Evolutionary conservation across 192 early-diverging fungal genomes (phyloP).

Genomic region (Martensiomyces pterosporus): DNA sequence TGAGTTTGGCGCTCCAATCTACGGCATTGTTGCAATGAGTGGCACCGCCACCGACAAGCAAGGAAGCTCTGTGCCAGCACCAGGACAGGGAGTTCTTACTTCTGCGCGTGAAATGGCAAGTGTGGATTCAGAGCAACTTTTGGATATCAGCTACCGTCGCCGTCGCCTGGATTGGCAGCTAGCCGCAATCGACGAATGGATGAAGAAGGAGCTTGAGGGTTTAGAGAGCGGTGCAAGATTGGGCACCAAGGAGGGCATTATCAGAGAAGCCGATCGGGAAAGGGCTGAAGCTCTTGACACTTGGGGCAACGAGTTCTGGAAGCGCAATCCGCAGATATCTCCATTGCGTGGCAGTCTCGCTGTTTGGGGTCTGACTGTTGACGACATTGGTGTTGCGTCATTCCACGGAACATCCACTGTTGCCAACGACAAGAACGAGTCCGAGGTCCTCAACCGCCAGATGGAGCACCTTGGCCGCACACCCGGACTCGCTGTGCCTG

Average conservation of each 20-base stretch:
- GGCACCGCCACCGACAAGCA: conserved; percentile 94
- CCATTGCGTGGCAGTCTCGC: conserved; percentile 85
- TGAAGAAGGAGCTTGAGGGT: conserved; percentile 3
- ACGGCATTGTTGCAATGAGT: conserved; percentile 79
- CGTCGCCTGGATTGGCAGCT: conserved; percentile 57
- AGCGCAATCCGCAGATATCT: no score
- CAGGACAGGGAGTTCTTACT: conserved; percentile 86
- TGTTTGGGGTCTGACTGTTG: conserved; percentile 78
- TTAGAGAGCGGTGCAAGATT: conserved; percentile 2
- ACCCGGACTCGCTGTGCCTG: conserved; percentile 74
- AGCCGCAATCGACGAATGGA: conserved; percentile 5
- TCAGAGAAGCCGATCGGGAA: conserved; percentile 58
- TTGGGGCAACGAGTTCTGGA: no score
- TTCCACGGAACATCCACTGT: conserved; percentile 95
- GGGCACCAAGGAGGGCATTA: conserved; percentile 49
- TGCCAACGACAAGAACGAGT: conserved; percentile 97
- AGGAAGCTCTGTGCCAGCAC: conserved; percentile 87
- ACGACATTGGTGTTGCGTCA: conserved; percentile 88
- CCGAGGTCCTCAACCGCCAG: conserved; percentile 81
- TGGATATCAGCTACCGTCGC: conserved; percentile 80
- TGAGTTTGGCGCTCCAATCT: conserved; percentile 86
- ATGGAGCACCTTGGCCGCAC: conserved; percentile 80
- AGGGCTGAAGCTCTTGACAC: conserved; percentile 68
- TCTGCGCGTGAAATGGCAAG: conserved; percentile 68
- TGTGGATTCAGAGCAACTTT: conserved; percentile 51